A percentile compares a stretch with the other conserved stretches of the same genome.
These are phyloP conservation scores for Macroventuria anomochaeta DNA, from an alignment of 2,329 filamentous ascomycete genomes.

Conservation along the genomic window DNA sequence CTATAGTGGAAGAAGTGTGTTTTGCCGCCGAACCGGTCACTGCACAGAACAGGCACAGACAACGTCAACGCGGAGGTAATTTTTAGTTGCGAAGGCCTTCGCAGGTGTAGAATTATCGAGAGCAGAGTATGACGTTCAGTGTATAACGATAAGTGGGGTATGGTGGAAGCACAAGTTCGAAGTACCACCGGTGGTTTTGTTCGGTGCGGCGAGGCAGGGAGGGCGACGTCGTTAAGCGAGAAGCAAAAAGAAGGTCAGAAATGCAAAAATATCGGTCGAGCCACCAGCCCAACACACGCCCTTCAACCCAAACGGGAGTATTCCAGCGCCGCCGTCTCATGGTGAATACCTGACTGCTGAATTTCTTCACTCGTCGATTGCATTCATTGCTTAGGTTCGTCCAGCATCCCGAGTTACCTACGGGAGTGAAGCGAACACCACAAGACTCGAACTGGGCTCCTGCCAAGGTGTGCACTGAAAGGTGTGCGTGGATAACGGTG, in stretches of 20 bases:
- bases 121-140: too few species aligned
- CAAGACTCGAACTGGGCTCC: conserved; percentile 53
- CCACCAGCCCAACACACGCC: conserved; percentile 43
- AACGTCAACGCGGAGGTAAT: too few species aligned
- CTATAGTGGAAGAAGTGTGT: too few species aligned
- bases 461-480: conserved; percentile 41
- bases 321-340: conserved; percentile 51
- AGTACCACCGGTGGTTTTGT: too few species aligned
- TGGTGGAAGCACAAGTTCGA: too few species aligned
- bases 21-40: too few species aligned
- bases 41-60: too few species aligned
- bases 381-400: conserved; percentile 52
- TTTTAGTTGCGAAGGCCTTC: too few species aligned
- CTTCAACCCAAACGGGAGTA: conserved; percentile 49
- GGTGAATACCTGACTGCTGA: conserved; percentile 52
- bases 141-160: too few species aligned
- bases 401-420: conserved; percentile 52
- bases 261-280: conserved; percentile 44
- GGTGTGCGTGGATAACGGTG: conserved; percentile 41
- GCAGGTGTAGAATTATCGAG: too few species aligned
- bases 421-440: conserved; percentile 50
- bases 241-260: conserved; percentile 12
- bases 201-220: too few species aligned
- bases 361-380: conserved; percentile 53
- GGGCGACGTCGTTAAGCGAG: too few species aligned